Base-by-base conservation (phyloP, 805 yeast species). In the Candida insectalens region DNA sequence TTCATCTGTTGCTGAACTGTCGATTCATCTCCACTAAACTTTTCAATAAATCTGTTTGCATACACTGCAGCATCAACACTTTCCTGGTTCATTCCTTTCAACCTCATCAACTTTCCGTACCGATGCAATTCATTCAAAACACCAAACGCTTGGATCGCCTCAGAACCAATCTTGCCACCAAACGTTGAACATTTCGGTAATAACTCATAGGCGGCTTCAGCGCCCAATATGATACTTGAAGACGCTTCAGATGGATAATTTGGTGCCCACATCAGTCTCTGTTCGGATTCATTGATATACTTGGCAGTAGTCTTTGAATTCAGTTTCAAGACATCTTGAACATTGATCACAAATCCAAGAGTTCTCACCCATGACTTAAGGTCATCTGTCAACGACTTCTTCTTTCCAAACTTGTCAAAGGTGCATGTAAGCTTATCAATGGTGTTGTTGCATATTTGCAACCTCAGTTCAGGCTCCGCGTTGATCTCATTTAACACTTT, bases 61-160 rank as follows among this genome's bases (percentile, higher is more conserved):
- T 65, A 47, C 7, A 74, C 59, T 0, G 75, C 58, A 1, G 75
- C 58, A 38, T 67, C 73, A 2, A 73, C 54, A 29, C 70, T 60
- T 43, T 69, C 72, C 44, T 77, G 85, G 4, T 42, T 51, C 26
- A 63, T 65, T 0, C 44, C 41, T 28, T 51, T 56, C 1, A 34
- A 27, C 13, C 74, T 60, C 2, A 75, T 56, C 16, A 64, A 39
- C 17, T 54, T 48, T 8, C 67, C 70, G 37, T 66, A 68, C 13
- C 64, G 45, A 6, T 60, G 48, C 3, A 71, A 43, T 37, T 73
- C 79, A 39, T 51, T 41, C 4, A 50, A 37, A 2, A 54, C 47
- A 4, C 57, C 36, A n/a, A 45, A 12, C 35, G 49, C 19, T 15
- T 27, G 15, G 15, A 27, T 14, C 4, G 13, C 29, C 13, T 27